phyloP scores from a whole-genome alignment of 2,329 filamentous ascomycete species.

The Phialocephala subalpina region DNA sequence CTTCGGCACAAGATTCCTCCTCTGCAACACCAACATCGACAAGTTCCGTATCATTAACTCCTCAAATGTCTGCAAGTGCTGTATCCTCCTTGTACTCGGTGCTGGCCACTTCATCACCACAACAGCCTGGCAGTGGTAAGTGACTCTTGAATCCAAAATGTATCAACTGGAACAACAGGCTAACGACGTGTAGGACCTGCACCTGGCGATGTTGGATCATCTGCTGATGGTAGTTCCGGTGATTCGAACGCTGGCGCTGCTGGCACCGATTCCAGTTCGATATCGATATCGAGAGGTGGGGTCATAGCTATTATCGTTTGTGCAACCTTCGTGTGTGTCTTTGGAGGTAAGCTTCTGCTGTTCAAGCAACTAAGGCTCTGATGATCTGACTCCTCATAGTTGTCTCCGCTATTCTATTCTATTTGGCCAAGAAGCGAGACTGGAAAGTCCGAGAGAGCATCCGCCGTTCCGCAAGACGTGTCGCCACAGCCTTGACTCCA shows the following conservation, averaged over 20 bases:
- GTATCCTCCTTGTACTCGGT: conserved; percentile 41
- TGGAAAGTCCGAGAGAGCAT: conserved; percentile 81
- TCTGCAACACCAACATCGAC: conserved; percentile 32
- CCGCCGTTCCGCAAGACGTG: conserved; percentile 70
- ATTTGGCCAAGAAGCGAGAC: conserved; percentile 83
- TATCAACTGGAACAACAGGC: conserved; percentile 1
- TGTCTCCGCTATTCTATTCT: conserved; percentile 70
- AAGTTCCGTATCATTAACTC: conserved; percentile 37
- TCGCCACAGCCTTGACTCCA: conserved; percentile 69
- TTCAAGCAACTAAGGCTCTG: not conserved
- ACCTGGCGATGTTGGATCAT: conserved; percentile 43
- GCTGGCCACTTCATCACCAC: conserved; percentile 39
- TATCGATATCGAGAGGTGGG: conserved; percentile 72
- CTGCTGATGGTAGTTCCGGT: conserved; percentile 46
- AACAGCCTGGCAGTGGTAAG: conserved; percentile 40
- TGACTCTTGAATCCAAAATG: not conserved
- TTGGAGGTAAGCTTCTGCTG: conserved; percentile 66
- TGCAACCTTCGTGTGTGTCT: conserved; percentile 70
- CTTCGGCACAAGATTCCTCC: conserved; percentile 36
- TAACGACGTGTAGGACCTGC: conserved; percentile 27
- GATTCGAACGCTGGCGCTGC: conserved; percentile 70
- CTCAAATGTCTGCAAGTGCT: conserved; percentile 44
- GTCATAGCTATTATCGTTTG: conserved; percentile 79
- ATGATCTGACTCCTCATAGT: conserved; percentile 25
- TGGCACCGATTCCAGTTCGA: conserved; percentile 65